Evolutionary conservation across 192 early-diverging fungal species (phyloP).

Genomic region (Linnemannia hyalina): DNA sequence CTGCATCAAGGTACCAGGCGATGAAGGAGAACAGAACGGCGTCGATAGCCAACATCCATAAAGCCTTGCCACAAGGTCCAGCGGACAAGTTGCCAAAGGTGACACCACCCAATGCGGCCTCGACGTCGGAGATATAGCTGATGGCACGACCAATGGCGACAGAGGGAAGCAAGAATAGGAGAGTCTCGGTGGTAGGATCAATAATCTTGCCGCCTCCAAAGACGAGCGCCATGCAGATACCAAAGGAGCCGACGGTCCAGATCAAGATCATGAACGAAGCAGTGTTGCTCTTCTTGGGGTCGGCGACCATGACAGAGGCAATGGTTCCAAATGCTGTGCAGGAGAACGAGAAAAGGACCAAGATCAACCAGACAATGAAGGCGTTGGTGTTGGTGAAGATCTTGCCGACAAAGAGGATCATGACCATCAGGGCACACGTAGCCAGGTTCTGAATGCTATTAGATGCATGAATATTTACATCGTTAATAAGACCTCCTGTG

Average conservation of each 20-base stretch:
- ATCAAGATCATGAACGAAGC: slow-evolving; percentile 35
- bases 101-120: slow-evolving; percentile 47
- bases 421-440: slow-evolving; percentile 42
- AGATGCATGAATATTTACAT: neutral
- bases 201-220: slow-evolving; percentile 23
- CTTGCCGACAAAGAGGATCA: slow-evolving; percentile 49
- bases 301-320: slow-evolving; percentile 32
- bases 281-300: slow-evolving; percentile 54
- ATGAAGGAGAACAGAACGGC: slow-evolving; percentile 55
- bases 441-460: slow-evolving; percentile 38
- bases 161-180: slow-evolving; percentile 44
- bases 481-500: neutral
- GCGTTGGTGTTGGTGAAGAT: slow-evolving; percentile 44
- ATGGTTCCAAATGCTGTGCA: slow-evolving; percentile 46
- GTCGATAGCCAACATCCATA: slow-evolving; percentile 55
- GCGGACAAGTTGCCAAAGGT: slow-evolving; percentile 34
- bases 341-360: slow-evolving; percentile 56
- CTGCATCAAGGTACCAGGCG: slow-evolving; percentile 63
- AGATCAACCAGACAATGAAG: slow-evolving; percentile 45
- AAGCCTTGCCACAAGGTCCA: slow-evolving; percentile 36
- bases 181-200: slow-evolving; percentile 31
- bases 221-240: slow-evolving; percentile 34
- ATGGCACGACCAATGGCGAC: slow-evolving; percentile 56
- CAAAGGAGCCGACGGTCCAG: slow-evolving; percentile 33
- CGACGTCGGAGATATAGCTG: slow-evolving; percentile 43